Percentiles rank a stretch among this genome's conserved stretches.
Conservation (phyloP, 805 yeast species). For the Metschnikowia santaceciliae region DNA sequence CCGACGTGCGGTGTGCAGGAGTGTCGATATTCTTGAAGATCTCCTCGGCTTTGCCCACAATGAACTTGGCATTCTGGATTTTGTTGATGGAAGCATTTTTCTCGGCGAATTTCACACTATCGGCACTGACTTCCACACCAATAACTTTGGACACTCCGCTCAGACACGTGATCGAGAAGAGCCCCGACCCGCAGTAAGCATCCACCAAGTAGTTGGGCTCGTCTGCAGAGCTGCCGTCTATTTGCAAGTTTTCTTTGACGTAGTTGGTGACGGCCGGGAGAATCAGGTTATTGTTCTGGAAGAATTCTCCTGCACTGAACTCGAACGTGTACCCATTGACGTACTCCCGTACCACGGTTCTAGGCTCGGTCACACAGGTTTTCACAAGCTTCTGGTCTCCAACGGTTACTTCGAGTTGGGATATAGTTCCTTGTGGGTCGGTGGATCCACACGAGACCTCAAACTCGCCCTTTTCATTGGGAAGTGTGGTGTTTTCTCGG, state of each 20-base stretch:
- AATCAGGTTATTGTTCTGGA: conserved; percentile 89
- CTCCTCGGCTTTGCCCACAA: conserved; percentile 89
- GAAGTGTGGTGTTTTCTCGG: conserved; percentile 65
- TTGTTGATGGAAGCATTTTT: conserved; percentile 74
- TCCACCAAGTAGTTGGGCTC: conserved; percentile 69
- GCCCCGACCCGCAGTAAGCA: conserved; percentile 95
- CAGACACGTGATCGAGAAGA: conserved; percentile 85
- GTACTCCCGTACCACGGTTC: conserved; percentile 76
- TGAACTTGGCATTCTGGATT: conserved; percentile 73
- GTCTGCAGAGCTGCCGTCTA: conserved; percentile 29
- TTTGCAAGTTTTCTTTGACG: conserved; percentile 65
- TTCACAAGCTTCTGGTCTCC: conserved; percentile 39
- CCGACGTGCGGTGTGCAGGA: conserved; percentile 74
- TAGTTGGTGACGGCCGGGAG: conserved; percentile 78
- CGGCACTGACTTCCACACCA: conserved; percentile 93
- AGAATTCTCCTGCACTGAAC: conserved; percentile 92
- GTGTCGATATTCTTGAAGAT: conserved; percentile 76
- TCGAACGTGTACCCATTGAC: conserved; percentile 74
- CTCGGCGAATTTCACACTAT: conserved; percentile 83
- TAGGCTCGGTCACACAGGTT: conserved; percentile 74
- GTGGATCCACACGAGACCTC: conserved; percentile 43
- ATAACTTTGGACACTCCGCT: conserved; percentile 75
- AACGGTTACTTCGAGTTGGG: conserved; percentile 24
- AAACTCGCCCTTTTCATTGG: conserved; percentile 22
- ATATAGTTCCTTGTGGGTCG: conserved; percentile 29